Percentiles rank a stretch among this genome's conserved stretches.
Evolutionary conservation across 2,329 filamentous ascomycete genomes (phyloP).

Genomic region (Hypoxylon sp.): DNA sequence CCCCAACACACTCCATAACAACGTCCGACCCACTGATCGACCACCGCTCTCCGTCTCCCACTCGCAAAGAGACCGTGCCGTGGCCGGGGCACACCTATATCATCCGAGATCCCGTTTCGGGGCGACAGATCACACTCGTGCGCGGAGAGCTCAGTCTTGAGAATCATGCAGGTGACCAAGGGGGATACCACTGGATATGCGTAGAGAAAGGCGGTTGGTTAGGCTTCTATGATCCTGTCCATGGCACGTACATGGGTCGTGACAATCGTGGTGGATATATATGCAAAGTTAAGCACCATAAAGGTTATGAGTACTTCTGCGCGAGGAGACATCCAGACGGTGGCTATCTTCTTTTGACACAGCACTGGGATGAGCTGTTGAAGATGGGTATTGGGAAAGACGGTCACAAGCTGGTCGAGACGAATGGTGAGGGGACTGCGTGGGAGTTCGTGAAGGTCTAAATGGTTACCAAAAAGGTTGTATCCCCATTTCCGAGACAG

Average conservation of each 20-base stretch:
- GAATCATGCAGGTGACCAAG: conserved; percentile 29
- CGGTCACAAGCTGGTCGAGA: conserved; percentile 49
- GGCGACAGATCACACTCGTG: conserved; percentile 26
- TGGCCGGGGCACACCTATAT: conserved; percentile 32
- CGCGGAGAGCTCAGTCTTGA: conserved; percentile 23
- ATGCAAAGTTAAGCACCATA: conserved; percentile 48
- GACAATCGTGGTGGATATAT: conserved; percentile 47
- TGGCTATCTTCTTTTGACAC: conserved; percentile 55
- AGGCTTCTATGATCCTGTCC: conserved; percentile 57
- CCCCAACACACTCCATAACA: conserved; percentile 10
- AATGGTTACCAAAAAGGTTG: neutral
- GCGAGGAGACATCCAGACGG: conserved; percentile 51
- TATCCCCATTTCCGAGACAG: neutral
- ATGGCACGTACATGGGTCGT: conserved; percentile 56
- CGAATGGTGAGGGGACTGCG: conserved; percentile 50
- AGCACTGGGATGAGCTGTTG: conserved; percentile 50
- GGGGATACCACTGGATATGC: conserved; percentile 57
- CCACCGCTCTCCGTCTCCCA: neutral
- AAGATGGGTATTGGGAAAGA: conserved; percentile 50
- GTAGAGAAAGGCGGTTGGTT: conserved; percentile 58
- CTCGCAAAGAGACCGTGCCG: conserved; percentile 16
- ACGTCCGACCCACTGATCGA: conserved; percentile 4
- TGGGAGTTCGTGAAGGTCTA: conserved; percentile 51
- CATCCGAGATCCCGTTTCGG: conserved; percentile 28
- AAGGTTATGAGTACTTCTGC: conserved; percentile 53